Evolutionary conservation across 2,329 filamentous ascomycete species (phyloP).

Genomic region (Colletotrichum sp.): DNA sequence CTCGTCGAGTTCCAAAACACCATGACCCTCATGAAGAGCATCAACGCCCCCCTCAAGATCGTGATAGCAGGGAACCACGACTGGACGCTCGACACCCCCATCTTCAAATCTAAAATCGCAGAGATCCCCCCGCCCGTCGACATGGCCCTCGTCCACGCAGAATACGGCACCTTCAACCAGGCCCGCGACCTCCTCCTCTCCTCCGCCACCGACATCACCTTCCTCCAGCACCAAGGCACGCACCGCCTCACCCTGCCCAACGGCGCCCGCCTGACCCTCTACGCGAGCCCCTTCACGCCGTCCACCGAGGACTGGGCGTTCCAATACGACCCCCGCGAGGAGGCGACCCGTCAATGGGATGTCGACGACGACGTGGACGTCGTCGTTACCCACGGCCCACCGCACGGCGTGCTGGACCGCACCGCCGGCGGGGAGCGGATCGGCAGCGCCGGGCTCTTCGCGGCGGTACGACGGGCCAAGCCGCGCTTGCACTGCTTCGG

Average conservation of each 20-base stretch:
- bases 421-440: constrained; percentile 27
- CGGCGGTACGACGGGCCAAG: constrained; percentile 28
- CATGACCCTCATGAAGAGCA: constrained; percentile 37
- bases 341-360: constrained; percentile 12
- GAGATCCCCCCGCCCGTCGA: neutral
- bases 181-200: constrained; percentile 32
- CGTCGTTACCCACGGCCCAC: constrained; percentile 39
- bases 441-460: constrained; percentile 35
- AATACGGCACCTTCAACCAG: constrained; percentile 42
- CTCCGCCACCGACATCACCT: constrained; percentile 22
- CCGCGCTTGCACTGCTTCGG: constrained; percentile 42
- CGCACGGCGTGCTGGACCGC: constrained; percentile 44
- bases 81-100: constrained; percentile 39
- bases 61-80: constrained; percentile 59
- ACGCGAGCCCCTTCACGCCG: constrained; percentile 51
- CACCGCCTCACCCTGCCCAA: constrained; percentile 43
- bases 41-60: constrained; percentile 51
- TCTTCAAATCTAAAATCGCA: neutral
- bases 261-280: constrained; percentile 43
- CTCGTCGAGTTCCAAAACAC: constrained; percentile 40
- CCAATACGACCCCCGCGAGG: constrained; percentile 38
- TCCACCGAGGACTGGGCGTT: constrained; percentile 44
- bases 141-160: constrained; percentile 14
- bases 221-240: constrained; percentile 44
- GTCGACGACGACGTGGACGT: constrained; percentile 31